Base-by-base conservation (phyloP, 2,329 filamentous ascomycete species). In the Aspergillus ruber region DNA sequence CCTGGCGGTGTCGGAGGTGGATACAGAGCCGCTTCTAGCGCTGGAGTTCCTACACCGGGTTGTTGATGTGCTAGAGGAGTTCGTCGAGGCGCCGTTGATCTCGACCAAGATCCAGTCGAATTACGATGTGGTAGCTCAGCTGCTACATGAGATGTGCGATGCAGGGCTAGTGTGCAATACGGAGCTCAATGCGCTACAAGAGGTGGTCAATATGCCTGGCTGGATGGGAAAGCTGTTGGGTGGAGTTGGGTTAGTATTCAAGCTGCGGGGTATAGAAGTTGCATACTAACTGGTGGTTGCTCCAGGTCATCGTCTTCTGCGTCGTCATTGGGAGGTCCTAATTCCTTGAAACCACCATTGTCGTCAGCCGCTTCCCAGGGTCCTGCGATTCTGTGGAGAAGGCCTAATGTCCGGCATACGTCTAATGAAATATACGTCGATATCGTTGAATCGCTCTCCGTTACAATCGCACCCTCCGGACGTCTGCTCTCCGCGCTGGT, bases 391-490 rank as follows among this genome's bases (percentile, higher is more conserved):
- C 90, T 90, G 1, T 98, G 93, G 93, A 82, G 93, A 52, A 79
- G 90, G 51, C 83, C 88, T 35, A 95, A 95, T 61, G 93, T 98
- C 45, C 81, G 90, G 13, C 93, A 98, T 67, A 97, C 91, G 3
- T 95, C 88, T 47, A 98, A 97, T 69, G 93, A 98, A 68, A 78
- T 98, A 56, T 97, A 97, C 66, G 91, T 95, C 48, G 93, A 98
- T 65, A 83, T 98, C 10, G 83, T 98, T 51, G 93, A 98, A 72
- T 89, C 88, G 1, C 75, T 98, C 0, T 82, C 84, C 1, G 88
- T 96, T 36, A 95, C 86, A 0, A 79, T 97, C 38, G 90, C 93
- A 0, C 93, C 93, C 0, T 96, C 90, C 0, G 93, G 93, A 4
- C 80, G 90, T 12, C 85, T 91, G 1, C 77, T 98, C 18, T 84